Evolutionary conservation across 345 rosid species (phyloP).

Genomic region (Salix caprea): DNA sequence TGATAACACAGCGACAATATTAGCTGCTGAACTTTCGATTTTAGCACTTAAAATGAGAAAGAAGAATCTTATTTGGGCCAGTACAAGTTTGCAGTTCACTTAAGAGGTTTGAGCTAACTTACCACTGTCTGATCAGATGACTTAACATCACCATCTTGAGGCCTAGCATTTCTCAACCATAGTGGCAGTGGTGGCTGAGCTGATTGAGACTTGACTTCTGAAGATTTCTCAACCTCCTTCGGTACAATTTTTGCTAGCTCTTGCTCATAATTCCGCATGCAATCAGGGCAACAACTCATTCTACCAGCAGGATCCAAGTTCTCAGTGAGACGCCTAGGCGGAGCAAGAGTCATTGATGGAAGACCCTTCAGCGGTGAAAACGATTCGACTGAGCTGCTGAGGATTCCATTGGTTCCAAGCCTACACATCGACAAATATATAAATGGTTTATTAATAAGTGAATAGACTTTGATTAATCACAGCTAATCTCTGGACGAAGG

Average conservation of each 20-base stretch:
- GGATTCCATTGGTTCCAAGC: constrained; percentile 52
- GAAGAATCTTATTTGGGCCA: background rate
- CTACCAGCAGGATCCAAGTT: constrained; percentile 44
- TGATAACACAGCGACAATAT: background rate
- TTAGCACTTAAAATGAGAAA: background rate
- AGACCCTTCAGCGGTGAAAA: constrained; percentile 53
- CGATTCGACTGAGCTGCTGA: constrained; percentile 52
- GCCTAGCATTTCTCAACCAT: constrained; percentile 79
- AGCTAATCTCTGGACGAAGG: background rate
- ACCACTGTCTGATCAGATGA: constrained; percentile 43
- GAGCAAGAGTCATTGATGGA: constrained; percentile 29
- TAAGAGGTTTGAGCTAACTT: constrained; percentile 1
- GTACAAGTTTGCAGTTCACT: background rate
- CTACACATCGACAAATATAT: constrained; percentile 27
- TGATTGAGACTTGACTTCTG: constrained; percentile 47
- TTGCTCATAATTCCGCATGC: constrained; percentile 60
- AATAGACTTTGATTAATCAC: background rate
- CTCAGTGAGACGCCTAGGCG: constrained; percentile 36
- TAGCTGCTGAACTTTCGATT: background rate
- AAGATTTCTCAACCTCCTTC: constrained; percentile 37
- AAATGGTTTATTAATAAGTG: background rate
- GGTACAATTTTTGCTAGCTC: constrained; percentile 46
- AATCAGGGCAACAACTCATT: constrained; percentile 58
- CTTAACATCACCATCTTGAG: constrained; percentile 29
- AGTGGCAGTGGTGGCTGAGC: constrained; percentile 44